phyloP scores from a whole-genome alignment of 345 rosid species.

The Durio zibethinus region DNA sequence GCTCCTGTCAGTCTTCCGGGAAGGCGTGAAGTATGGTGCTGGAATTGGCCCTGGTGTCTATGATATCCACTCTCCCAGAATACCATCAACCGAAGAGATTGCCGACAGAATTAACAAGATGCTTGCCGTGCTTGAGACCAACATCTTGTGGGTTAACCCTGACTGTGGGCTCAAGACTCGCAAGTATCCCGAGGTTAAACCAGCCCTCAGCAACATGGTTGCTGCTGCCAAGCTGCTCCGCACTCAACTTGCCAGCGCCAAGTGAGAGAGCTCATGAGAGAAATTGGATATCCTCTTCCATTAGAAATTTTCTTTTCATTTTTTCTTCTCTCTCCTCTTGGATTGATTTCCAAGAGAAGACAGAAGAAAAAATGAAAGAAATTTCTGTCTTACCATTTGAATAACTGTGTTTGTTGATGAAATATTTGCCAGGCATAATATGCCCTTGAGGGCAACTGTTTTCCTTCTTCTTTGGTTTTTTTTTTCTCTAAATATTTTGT shows the following conservation, averaged over 20 bases:
- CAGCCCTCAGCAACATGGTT: slow-evolving; percentile 87
- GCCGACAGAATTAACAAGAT: slow-evolving; percentile 93
- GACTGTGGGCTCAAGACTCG: slow-evolving; percentile 97
- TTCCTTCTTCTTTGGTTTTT: not conserved
- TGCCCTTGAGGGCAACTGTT: slow-evolving; percentile 13
- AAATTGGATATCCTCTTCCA: not conserved
- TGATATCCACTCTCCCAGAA: slow-evolving; percentile 96
- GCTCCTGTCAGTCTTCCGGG: slow-evolving; percentile 94
- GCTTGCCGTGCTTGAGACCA: slow-evolving; percentile 87
- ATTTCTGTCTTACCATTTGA: slow-evolving; percentile 10
- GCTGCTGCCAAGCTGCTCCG: slow-evolving; percentile 91
- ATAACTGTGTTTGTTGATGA: slow-evolving; percentile 26
- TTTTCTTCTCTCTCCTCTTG: too few relatives aligned
- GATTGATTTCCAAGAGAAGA: not conserved
- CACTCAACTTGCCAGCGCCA: slow-evolving; percentile 75
- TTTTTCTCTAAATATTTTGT: not conserved
- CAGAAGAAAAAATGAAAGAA: slow-evolving; percentile 1
- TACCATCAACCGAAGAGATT: slow-evolving; percentile 87
- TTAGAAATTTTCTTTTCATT: too few relatives aligned
- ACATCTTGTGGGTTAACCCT: slow-evolving; percentile 97
- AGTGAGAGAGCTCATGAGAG: slow-evolving; percentile 47
- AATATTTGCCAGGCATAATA: slow-evolving; percentile 21
- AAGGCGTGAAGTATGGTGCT: slow-evolving; percentile 95
- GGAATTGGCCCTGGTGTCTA: slow-evolving; percentile 98
- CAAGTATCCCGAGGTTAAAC: slow-evolving; percentile 86